Evolutionary conservation across 164 flowering plant species (phyloP).

Genomic region (Tetracentron sinense): DNA sequence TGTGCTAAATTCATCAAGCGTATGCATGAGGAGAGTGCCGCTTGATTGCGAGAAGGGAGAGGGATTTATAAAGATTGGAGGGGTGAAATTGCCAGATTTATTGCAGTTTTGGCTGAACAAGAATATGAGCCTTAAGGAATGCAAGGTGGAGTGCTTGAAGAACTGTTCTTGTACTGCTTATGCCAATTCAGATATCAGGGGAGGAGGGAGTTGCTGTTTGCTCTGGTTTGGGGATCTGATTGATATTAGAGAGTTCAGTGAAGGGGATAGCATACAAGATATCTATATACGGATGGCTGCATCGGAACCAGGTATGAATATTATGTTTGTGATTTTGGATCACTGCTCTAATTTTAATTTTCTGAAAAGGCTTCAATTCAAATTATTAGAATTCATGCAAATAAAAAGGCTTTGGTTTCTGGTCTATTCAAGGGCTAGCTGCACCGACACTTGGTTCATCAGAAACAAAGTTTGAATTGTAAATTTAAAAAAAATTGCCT

Average conservation of each 20-base stretch:
- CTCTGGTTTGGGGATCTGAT: slow-evolving; percentile 5
- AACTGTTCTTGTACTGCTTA: slow-evolving; percentile 11
- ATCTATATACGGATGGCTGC: slow-evolving; percentile 1
- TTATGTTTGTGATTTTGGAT: too few species aligned
- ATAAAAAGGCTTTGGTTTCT: too few species aligned
- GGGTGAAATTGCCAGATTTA: slow-evolving; percentile 7
- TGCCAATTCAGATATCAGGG: not conserved
- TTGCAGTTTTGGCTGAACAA: not conserved
- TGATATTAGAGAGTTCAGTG: not conserved
- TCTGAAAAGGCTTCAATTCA: too few species aligned
- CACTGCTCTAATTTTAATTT: too few species aligned
- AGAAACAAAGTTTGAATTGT: too few species aligned
- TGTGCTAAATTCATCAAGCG: slow-evolving; percentile 8
- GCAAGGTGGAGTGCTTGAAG: slow-evolving; percentile 2
- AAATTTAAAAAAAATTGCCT: too few species aligned
- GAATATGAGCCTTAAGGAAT: not conserved
- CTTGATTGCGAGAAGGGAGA: not conserved
- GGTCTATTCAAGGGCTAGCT: too few species aligned
- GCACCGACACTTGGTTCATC: too few species aligned
- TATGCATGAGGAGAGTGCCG: slow-evolving; percentile 7
- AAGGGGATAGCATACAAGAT: not conserved
- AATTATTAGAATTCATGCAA: too few species aligned
- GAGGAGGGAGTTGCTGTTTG: not conserved
- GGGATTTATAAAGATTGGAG: not conserved
- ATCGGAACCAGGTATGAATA: slow-evolving; percentile 1